Conservation (phyloP, 805 yeast species). For the Kurtzmaniella cleridarum region DNA sequence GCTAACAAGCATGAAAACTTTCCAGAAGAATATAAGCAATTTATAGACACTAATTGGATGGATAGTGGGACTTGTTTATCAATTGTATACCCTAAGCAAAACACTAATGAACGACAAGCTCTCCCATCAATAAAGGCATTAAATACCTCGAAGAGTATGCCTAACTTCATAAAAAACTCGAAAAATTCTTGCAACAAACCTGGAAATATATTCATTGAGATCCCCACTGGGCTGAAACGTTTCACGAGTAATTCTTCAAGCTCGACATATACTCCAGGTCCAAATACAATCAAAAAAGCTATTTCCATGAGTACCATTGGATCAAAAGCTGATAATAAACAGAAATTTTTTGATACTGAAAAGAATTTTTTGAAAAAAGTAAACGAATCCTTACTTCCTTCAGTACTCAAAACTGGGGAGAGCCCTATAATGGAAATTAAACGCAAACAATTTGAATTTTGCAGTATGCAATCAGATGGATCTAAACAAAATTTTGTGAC, state of each 20-base stretch:
- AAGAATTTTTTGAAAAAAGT: conserved; percentile 22
- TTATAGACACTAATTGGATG: conserved; percentile 16
- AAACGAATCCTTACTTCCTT: conserved; percentile 26
- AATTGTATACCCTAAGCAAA: conserved; percentile 5
- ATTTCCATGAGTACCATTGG: background rate
- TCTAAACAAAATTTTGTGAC: background rate
- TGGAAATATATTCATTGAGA: background rate
- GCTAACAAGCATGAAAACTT: conserved; percentile 4
- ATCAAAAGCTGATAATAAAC: conserved; percentile 10
- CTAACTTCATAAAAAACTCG: conserved; percentile 5
- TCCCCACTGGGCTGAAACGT: background rate
- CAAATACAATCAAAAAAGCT: conserved; percentile 1
- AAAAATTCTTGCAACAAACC: background rate
- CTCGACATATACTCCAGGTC: conserved; percentile 5
- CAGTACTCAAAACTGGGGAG: conserved; percentile 27
- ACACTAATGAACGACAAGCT: background rate
- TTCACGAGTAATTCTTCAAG: background rate
- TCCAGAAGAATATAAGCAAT: conserved; percentile 7
- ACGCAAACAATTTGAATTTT: conserved; percentile 12
- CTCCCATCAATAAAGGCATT: conserved; percentile 1
- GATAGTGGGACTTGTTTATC: conserved; percentile 8
- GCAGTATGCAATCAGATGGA: background rate
- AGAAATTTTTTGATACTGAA: conserved; percentile 26
- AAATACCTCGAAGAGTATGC: conserved; percentile 9
- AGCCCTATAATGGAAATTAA: conserved; percentile 25